Base-by-base conservation (phyloP, 352 stramenopile genomes). In the Pythium vanterpoolii region DNA sequence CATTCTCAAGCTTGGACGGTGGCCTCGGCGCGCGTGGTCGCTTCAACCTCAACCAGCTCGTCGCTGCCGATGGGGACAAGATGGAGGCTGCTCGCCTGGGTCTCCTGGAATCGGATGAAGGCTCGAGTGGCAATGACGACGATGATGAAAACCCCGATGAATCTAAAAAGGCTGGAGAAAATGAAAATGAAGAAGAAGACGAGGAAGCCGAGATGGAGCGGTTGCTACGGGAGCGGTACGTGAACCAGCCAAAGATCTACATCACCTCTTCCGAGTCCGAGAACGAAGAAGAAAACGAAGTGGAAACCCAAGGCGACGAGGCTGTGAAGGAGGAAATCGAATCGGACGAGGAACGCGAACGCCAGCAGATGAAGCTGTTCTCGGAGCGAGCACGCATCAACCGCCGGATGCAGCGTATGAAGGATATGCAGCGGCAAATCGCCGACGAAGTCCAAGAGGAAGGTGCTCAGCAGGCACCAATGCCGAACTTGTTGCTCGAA, bases 341-440 rank as follows among this genome's bases (percentile, higher is more conserved):
- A 34, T 92, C 82, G 2, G 85, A 94, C 30, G 85, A 92, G 47
- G 85, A 91, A 45, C 83, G 85, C 14, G 85, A 94, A 60, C 73
- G 73, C 3, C 83, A 89, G 40, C 83, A 94, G 60, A 94, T 94
- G 77, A 94, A 94, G 46, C 66, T 90, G 14, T 94, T 94, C 48
- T 91, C 80, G 0, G 85, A 91, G 55, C 75, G 79, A 18, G 85
- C 85, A 14, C 77, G 83, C 23, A 84, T 94, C 56, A 94, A 94
- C 47, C 82, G 85, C 27, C 82, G 85, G 23, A 92, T 94, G 80
- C 79, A 90, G 56, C 85, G 85, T 55, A 91, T 92, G 85, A 89
- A 88, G 45, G 77, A 92, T 39, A 42, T 90, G 62, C 79, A 93
- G 62, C 76, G 77, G 3, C 73, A 89, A 43, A 66, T 87, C 5